Evolutionary conservation across 2,329 filamentous ascomycete species (phyloP).

Genomic region (Rachicladosporium sp.): DNA sequence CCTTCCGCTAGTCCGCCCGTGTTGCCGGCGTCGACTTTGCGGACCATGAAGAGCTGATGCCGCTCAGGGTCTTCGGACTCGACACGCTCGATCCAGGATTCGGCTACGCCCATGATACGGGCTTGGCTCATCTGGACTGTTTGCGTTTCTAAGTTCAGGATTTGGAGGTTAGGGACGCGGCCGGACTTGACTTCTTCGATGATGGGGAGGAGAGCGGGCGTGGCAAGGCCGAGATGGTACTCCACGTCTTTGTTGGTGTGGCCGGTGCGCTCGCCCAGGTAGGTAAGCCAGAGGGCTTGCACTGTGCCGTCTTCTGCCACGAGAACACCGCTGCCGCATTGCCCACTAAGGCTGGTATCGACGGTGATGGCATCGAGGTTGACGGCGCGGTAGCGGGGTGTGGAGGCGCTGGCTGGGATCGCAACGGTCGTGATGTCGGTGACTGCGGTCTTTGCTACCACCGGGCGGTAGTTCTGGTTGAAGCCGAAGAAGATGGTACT

Average conservation of each 20-base stretch:
- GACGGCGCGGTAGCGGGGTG: constrained; percentile 84
- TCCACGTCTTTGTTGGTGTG: constrained; percentile 81
- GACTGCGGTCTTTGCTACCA: constrained; percentile 85
- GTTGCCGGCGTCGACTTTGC: constrained; percentile 63
- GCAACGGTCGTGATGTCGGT: constrained; percentile 96
- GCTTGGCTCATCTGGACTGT: constrained; percentile 95
- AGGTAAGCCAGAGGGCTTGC: constrained; percentile 91
- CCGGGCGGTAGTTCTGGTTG: constrained; percentile 87
- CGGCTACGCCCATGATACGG: constrained; percentile 89
- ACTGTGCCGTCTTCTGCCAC: constrained; percentile 83
- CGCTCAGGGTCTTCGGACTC: constrained; percentile 78
- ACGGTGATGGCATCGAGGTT: constrained; percentile 96
- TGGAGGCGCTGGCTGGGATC: constrained; percentile 84
- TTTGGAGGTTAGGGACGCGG: constrained; percentile 66
- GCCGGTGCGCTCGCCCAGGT: constrained; percentile 76
- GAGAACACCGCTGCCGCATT: constrained; percentile 89
- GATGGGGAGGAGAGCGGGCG: constrained; percentile 80
- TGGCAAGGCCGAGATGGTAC: constrained; percentile 87
- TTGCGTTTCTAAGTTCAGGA: constrained; percentile 87
- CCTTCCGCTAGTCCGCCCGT: constrained; percentile 65
- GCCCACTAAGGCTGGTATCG: constrained; percentile 78
- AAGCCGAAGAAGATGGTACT: constrained; percentile 97
- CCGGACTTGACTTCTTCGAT: constrained; percentile 74
- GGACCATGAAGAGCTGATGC: constrained; percentile 96
- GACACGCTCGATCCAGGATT: constrained; percentile 89